A percentile compares a stretch with the other conserved stretches of the same genome.
These are phyloP conservation scores for Penicillium polonicum DNA, from an alignment of 2,329 filamentous ascomycete genomes.

Conservation along the genomic window DNA sequence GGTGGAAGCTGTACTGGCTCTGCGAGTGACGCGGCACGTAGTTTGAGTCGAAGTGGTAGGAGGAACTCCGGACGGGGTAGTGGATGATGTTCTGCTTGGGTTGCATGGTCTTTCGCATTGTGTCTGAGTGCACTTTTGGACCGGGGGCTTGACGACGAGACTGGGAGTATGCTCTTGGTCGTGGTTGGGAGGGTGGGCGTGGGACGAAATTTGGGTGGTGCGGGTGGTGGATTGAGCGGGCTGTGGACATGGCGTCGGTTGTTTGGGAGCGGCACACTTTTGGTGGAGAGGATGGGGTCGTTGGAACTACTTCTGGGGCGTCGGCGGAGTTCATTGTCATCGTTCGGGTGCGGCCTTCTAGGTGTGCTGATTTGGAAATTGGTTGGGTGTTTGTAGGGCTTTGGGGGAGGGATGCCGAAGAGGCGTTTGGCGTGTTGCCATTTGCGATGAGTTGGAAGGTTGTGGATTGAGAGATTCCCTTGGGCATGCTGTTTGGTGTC, in stretches of 20 bases:
- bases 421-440: not conserved
- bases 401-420: slow-evolving; percentile 6
- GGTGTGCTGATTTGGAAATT: not conserved
- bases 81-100: slow-evolving; percentile 10
- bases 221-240: slow-evolving; percentile 27
- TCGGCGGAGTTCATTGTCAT: slow-evolving; percentile 37
- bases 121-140: slow-evolving; percentile 9
- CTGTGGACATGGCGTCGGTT: slow-evolving; percentile 11
- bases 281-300: slow-evolving; percentile 20
- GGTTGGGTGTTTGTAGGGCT: not conserved
- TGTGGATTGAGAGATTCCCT: slow-evolving; percentile 3
- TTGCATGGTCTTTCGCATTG: slow-evolving; percentile 7
- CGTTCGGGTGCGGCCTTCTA: slow-evolving; percentile 22
- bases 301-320: slow-evolving; percentile 35
- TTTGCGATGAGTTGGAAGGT: not conserved
- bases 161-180: slow-evolving; percentile 19
- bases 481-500: slow-evolving; percentile 11
- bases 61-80: slow-evolving; percentile 16
- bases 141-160: slow-evolving; percentile 13
- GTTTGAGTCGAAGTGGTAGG: slow-evolving; percentile 30
- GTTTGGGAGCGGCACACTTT: slow-evolving; percentile 30
- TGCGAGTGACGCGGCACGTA: slow-evolving; percentile 29
- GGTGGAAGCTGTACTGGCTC: slow-evolving; percentile 20
- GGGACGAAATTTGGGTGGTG: slow-evolving; percentile 29
- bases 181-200: slow-evolving; percentile 9